Evolutionary conservation across 2,329 filamentous ascomycete genomes (phyloP).

Genomic region (Alternaria sp.): DNA sequence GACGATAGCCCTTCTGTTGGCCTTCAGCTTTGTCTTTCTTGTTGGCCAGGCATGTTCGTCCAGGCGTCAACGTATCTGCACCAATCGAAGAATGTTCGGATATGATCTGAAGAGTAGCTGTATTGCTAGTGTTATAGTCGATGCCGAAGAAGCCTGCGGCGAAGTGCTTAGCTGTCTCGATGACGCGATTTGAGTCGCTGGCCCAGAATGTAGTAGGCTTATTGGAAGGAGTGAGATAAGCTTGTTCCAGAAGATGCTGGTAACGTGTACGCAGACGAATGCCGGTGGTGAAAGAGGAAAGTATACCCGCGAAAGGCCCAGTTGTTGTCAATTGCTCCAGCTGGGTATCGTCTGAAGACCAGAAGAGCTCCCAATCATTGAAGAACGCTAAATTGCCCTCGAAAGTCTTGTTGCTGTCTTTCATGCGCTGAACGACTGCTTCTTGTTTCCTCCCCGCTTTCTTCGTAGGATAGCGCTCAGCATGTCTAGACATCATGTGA

Average conservation of each 20-base stretch:
- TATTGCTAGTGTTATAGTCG: conserved; percentile 50
- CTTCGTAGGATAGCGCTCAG: conserved; percentile 62
- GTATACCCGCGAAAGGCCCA: conserved; percentile 62
- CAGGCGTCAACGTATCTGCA: conserved; percentile 64
- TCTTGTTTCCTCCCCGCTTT: conserved; percentile 58
- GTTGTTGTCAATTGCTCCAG: conserved; percentile 63
- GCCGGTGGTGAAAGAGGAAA: conserved; percentile 62
- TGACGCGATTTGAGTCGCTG: conserved; percentile 60
- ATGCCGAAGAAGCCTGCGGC: conserved; percentile 62
- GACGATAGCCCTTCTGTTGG: conserved; percentile 58
- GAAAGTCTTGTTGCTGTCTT: conserved; percentile 48
- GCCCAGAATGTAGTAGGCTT: conserved; percentile 56
- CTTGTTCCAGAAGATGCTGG: conserved; percentile 50
- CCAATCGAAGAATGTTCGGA: conserved; percentile 59
- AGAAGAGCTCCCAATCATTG: conserved; percentile 63
- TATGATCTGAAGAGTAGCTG: conserved; percentile 56
- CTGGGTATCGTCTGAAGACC: conserved; percentile 47
- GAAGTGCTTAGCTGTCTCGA: conserved; percentile 64
- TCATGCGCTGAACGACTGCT: conserved; percentile 56
- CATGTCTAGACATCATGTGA: conserved; percentile 67
- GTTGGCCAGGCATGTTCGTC: conserved; percentile 54
- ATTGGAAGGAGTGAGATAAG: conserved; percentile 12
- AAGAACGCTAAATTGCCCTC: conserved; percentile 61
- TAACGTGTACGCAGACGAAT: conserved; percentile 62
- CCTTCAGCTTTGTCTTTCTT: conserved; percentile 50